These are phyloP conservation scores for Neoboletus subvelutipes DNA, from an alignment of 768 basidiomycete genomes.

Conservation along the genomic window DNA sequence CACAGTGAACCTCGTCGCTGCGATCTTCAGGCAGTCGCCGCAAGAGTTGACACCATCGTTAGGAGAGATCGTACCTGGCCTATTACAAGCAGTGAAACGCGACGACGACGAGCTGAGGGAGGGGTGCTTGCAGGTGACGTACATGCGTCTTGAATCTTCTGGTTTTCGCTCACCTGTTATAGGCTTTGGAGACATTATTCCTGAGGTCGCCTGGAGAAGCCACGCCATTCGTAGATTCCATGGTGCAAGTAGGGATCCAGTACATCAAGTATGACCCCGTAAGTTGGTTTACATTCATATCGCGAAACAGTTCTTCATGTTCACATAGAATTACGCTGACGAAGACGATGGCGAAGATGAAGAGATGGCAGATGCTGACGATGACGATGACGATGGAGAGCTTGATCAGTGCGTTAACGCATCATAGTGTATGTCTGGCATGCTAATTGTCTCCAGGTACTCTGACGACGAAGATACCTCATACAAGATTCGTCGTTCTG, in stretches of 20 bases:
- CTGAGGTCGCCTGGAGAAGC: slow-evolving; percentile 83
- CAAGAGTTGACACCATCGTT: slow-evolving; percentile 62
- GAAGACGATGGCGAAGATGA: slow-evolving; percentile 65
- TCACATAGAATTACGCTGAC: slow-evolving; percentile 74
- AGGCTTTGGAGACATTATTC: slow-evolving; percentile 82
- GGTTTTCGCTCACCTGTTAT: slow-evolving; percentile 6
- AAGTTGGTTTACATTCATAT: slow-evolving; percentile 2
- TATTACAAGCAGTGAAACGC: slow-evolving; percentile 64
- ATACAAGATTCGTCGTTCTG: slow-evolving; percentile 93
- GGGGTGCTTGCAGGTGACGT: slow-evolving; percentile 66
- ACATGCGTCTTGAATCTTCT: not conserved
- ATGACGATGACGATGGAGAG: slow-evolving; percentile 81
- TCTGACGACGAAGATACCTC: slow-evolving; percentile 98
- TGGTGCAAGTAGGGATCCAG: slow-evolving; percentile 69
- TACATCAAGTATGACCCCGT: slow-evolving; percentile 95
- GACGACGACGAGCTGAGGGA: slow-evolving; percentile 87
- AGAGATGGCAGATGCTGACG: slow-evolving; percentile 56
- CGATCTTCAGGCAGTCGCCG: slow-evolving; percentile 74
- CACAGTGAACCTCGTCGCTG: slow-evolving; percentile 75
- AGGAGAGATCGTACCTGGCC: slow-evolving; percentile 62
- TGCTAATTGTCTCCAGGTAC: slow-evolving; percentile 52
- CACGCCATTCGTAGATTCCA: slow-evolving; percentile 63
- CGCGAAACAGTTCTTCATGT: slow-evolving; percentile 6
- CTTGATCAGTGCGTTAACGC: slow-evolving; percentile 63
- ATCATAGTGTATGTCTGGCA: not conserved